Evolutionary conservation across 805 yeast species (phyloP), one percentile per base, ranked within the genome.

Genomic region (Yarrowia hollandica): DNA sequence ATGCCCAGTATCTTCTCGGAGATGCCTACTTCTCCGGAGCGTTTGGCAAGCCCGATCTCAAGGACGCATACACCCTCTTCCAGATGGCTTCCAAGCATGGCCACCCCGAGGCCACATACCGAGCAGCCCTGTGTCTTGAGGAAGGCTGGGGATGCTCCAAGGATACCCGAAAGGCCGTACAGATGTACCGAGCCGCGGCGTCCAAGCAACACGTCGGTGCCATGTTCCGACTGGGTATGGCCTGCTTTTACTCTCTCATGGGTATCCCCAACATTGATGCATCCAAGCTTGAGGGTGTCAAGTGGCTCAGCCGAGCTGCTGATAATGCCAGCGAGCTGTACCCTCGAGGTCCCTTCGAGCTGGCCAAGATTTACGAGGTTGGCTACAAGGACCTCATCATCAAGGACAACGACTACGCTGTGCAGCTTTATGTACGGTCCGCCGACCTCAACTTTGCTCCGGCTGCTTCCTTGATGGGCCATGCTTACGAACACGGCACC

Each of bases 181-280:
- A 89, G 65, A 90, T 85, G 69, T 74, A 90, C 61, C 86, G 86
- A 68, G 83, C 84, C 68, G 96, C 98, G 0, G 96, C 98, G 0
- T 80, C 90, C 28, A 86, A 87, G 69, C 90, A 88, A 67, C 99
- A 92, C 71, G 90, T 97, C 0, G 91, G 96, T n/a, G 97, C 98
- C 4, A 90, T 92, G 96, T 87, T 85, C 75, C 88, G 91, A 69
- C 76, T 90, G 63, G 99, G 98, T 4, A 77, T 89, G 39, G 90
- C 91, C 65, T 86, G 90, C 34, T 94, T 86, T 72, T 82, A 90
- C 67, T 83, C 88, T 4, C 78, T 86, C 62, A 85, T 92, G 92
- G 97, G 98, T 0, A 70, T 92, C 30, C 77, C 79, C 60, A 69
- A 68, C 61, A 85, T 82, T 66, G 75, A 83, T 16, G 83, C 79